Conservation (phyloP, 768 basidiomycete species). For the Termitomyces sp. region DNA sequence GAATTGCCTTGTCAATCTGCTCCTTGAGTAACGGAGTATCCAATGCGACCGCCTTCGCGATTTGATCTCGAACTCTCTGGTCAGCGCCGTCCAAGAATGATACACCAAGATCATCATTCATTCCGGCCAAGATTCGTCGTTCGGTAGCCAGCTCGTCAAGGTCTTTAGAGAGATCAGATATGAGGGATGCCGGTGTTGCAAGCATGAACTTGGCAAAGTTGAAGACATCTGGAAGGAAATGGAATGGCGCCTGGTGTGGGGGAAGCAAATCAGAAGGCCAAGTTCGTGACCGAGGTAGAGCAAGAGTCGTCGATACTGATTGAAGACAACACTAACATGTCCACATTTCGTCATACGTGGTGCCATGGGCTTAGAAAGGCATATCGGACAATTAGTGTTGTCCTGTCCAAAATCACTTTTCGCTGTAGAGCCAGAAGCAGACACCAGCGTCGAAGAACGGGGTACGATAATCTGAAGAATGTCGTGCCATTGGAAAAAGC, state of each 20-base stretch:
- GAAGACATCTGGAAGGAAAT: slow-evolving; percentile 91
- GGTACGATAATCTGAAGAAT: slow-evolving; percentile 93
- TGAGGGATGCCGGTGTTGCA: slow-evolving; percentile 81
- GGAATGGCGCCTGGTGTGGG: slow-evolving; percentile 90
- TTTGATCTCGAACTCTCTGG: slow-evolving; percentile 68
- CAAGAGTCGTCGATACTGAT: slow-evolving; percentile 62
- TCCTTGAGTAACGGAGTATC: slow-evolving; percentile 62
- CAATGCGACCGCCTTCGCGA: slow-evolving; percentile 72
- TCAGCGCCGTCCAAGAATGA: slow-evolving; percentile 79
- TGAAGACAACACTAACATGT: slow-evolving; percentile 60
- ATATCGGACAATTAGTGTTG: slow-evolving; percentile 85
- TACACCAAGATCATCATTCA: slow-evolving; percentile 72
- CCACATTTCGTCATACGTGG: slow-evolving; percentile 97
- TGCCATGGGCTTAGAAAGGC: slow-evolving; percentile 83
- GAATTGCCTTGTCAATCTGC: slow-evolving; percentile 57
- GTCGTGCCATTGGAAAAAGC: slow-evolving; percentile 95
- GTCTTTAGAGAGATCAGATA: slow-evolving; percentile 66
- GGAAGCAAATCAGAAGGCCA: slow-evolving; percentile 94
- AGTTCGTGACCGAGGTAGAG: slow-evolving; percentile 83
- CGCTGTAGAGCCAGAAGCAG: slow-evolving; percentile 46
- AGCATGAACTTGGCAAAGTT: slow-evolving; percentile 93
- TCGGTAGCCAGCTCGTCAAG: slow-evolving; percentile 69
- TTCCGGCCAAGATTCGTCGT: slow-evolving; percentile 53
- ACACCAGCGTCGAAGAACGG: slow-evolving; percentile 68
- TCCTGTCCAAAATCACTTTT: slow-evolving; percentile 45